Evolutionary conservation across 345 rosid genomes (phyloP).

Genomic region (Aurinia saxatilis): DNA sequence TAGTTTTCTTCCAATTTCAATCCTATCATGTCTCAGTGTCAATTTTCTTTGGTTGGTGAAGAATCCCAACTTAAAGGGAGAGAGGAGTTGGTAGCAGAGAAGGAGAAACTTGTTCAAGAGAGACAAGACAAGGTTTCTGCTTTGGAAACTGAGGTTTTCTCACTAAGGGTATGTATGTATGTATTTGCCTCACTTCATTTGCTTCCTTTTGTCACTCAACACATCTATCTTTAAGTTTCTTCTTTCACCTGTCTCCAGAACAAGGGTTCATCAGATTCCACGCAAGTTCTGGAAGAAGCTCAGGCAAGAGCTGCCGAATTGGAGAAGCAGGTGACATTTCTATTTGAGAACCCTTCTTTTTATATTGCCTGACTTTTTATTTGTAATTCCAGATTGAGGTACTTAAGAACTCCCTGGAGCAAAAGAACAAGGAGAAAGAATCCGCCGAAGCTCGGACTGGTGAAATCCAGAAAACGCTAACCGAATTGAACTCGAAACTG

Average conservation of each 20-base stretch:
- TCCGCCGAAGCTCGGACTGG: slow-evolving; percentile 36
- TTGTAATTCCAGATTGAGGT: slow-evolving; percentile 42
- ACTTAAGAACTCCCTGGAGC: slow-evolving; percentile 45
- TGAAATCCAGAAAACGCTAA: slow-evolving; percentile 58
- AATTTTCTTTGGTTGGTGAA: slow-evolving; percentile 17
- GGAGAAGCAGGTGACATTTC: slow-evolving; percentile 57
- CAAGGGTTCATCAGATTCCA: slow-evolving; percentile 49
- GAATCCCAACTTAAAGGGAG: slow-evolving; percentile 65
- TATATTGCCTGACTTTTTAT: neutral
- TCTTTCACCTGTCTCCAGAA: slow-evolving; percentile 29
- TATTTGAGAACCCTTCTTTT: neutral
- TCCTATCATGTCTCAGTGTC: neutral
- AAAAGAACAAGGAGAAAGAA: slow-evolving; percentile 49
- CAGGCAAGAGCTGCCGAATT: slow-evolving; percentile 62
- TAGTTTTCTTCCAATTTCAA: neutral
- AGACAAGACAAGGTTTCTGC: slow-evolving; percentile 49
- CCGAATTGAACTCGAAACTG: slow-evolving; percentile 43
- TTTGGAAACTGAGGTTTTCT: slow-evolving; percentile 53
- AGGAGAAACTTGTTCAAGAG: slow-evolving; percentile 55
- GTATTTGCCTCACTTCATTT: neutral
- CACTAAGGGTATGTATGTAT: slow-evolving; percentile 44
- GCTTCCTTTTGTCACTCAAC: neutral
- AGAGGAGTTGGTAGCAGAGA: slow-evolving; percentile 44
- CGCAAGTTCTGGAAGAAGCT: slow-evolving; percentile 58
- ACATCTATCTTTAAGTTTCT: neutral